phyloP scores from a whole-genome alignment of 331 rosid species.

The Telfairia occidentalis region DNA sequence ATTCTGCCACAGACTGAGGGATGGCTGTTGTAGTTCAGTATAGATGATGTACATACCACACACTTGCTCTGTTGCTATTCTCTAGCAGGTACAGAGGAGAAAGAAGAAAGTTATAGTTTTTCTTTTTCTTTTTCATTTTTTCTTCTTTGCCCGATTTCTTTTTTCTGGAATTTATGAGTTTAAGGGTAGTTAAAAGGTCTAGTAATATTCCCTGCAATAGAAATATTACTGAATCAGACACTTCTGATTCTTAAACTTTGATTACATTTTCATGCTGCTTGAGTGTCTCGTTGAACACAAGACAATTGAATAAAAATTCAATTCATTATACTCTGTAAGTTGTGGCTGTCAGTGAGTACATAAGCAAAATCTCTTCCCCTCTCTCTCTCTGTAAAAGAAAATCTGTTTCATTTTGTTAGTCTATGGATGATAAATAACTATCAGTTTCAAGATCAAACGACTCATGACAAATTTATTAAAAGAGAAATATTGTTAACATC shows the following conservation, averaged over 20 bases:
- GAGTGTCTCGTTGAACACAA: background rate
- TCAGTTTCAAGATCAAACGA: background rate
- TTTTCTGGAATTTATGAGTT: background rate
- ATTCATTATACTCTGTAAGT: background rate
- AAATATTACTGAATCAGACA: background rate
- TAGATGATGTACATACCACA: conserved; percentile 22
- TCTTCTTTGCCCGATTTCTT: background rate
- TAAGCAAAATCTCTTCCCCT: background rate
- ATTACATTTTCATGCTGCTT: background rate
- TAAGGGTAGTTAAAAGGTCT: background rate
- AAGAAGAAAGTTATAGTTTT: background rate
- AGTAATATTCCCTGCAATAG: background rate
- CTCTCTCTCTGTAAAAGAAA: background rate
- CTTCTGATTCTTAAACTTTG: conserved; percentile 8
- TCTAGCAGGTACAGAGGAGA: background rate
- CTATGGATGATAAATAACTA: background rate
- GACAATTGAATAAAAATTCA: background rate
- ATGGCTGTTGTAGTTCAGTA: background rate
- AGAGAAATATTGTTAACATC: background rate
- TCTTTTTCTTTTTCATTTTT: background rate
- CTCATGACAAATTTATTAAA: background rate
- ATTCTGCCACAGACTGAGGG: conserved; percentile 11
- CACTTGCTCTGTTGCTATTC: conserved; percentile 14
- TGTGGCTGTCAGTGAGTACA: background rate
- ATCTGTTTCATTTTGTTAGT: background rate